Percentiles rank a stretch among this genome's conserved stretches.
Conservation (phyloP, 805 yeast species). For the Starmerella davenportii region DNA sequence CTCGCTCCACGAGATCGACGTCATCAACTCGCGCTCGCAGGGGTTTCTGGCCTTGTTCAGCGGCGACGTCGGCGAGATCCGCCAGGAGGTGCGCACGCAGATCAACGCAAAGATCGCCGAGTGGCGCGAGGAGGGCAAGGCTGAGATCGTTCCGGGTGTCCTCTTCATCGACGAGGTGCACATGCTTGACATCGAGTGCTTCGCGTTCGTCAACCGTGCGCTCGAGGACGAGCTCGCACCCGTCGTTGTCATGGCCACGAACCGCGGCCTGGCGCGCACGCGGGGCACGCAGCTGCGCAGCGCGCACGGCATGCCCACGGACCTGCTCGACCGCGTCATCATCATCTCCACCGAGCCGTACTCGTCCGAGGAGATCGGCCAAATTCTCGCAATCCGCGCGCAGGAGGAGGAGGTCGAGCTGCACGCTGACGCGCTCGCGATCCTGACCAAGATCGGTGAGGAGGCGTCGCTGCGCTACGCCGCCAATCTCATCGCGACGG, state of each 20-base stretch:
- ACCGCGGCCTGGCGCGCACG: slow-evolving; percentile 83
- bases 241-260: slow-evolving; percentile 94
- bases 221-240: slow-evolving; percentile 94
- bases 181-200: slow-evolving; percentile 94
- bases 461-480: slow-evolving; percentile 89
- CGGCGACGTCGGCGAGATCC: slow-evolving; percentile 94
- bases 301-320: slow-evolving; percentile 96
- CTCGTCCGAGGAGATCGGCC: slow-evolving; percentile 63
- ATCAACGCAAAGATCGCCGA: slow-evolving; percentile 93
- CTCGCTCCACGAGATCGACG: slow-evolving; percentile 94
- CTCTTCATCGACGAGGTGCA: slow-evolving; percentile 94
- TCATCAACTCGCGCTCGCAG: slow-evolving; percentile 91
- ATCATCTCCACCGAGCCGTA: slow-evolving; percentile 76
- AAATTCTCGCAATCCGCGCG: slow-evolving; percentile 75
- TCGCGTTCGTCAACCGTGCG: slow-evolving; percentile 88
- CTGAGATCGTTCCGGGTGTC: slow-evolving; percentile 92
- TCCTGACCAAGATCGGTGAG: slow-evolving; percentile 73
- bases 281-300: slow-evolving; percentile 87
- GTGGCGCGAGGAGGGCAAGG: slow-evolving; percentile 98
- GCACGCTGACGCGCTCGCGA: slow-evolving; percentile 61
- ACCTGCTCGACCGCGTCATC: slow-evolving; percentile 80
- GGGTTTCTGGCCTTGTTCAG: slow-evolving; percentile 91
- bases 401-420: slow-evolving; percentile 86
- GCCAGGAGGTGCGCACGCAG: slow-evolving; percentile 89
- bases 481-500: slow-evolving; percentile 73